Evolutionary conservation across 2,329 filamentous ascomycete genomes (phyloP).

Genomic region (Cladosporium sp.): DNA sequence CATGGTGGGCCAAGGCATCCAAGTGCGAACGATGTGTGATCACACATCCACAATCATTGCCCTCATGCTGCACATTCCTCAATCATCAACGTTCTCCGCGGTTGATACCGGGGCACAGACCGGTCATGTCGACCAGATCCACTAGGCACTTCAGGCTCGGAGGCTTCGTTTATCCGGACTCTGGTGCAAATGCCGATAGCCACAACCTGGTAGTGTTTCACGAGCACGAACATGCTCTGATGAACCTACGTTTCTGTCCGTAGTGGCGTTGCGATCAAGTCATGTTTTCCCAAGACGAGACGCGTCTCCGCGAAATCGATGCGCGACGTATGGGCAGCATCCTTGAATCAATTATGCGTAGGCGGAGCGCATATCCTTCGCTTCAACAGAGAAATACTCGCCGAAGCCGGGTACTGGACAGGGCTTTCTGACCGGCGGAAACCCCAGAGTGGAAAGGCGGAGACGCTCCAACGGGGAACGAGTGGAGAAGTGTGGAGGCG

Average conservation of each 20-base stretch:
- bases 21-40: background rate
- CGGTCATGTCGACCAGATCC: background rate
- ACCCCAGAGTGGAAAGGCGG: background rate
- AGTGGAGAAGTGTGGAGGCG: background rate
- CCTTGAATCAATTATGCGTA: too few relatives aligned
- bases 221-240: too few relatives aligned
- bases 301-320: too few relatives aligned
- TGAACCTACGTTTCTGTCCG: too few relatives aligned
- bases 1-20: background rate
- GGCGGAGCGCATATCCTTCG: too few relatives aligned
- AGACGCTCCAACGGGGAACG: background rate
- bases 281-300: too few relatives aligned
- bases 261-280: too few relatives aligned
- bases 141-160: background rate
- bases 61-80: background rate
- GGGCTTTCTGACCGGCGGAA: background rate
- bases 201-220: background rate
- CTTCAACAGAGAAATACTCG: background rate
- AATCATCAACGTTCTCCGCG: background rate
- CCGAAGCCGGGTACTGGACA: background rate
- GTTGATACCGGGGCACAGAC: conserved; percentile 1
- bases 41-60: background rate
- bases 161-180: background rate
- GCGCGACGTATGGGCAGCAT: too few relatives aligned
- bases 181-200: background rate